These are phyloP conservation scores for Solanum piurae DNA, from an alignment of 257 asterid species.

Conservation along the genomic window DNA sequence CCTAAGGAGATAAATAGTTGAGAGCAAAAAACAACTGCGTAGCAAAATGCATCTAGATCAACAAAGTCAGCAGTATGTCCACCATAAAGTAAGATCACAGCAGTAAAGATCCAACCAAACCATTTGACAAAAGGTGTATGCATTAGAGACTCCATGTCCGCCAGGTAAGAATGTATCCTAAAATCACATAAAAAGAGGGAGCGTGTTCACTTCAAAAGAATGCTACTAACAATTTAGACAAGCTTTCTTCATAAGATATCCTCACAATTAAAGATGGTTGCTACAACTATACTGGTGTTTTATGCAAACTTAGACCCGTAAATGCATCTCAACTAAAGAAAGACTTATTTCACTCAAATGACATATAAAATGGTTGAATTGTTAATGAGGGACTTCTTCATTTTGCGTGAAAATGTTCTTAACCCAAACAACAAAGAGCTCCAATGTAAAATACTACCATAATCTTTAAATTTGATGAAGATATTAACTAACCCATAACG, in stretches of 20 bases:
- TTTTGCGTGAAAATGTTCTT: not conserved
- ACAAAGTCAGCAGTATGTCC: not conserved
- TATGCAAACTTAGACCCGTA: not conserved
- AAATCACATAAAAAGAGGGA: not conserved
- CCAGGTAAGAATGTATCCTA: not conserved
- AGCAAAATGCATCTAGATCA: not conserved
- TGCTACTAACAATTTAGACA: not conserved
- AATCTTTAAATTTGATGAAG: not conserved
- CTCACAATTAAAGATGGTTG: not conserved
- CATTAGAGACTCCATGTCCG: not conserved
- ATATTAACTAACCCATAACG: not conserved
- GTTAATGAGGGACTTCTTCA: not conserved
- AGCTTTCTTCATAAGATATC: not conserved
- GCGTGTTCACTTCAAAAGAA: not conserved
- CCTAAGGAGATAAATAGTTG: not conserved
- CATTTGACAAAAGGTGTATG: not conserved
- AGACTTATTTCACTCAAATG: not conserved
- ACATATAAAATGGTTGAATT: not conserved
- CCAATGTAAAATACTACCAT: not conserved
- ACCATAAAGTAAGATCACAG: not conserved
- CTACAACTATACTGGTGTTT: not conserved
- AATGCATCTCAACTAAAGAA: not conserved
- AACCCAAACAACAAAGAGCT: not conserved
- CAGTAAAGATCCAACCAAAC: not conserved
- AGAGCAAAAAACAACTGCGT: not conserved